Conservation (phyloP, 768 basidiomycete species). For the Trametes villosa region DNA sequence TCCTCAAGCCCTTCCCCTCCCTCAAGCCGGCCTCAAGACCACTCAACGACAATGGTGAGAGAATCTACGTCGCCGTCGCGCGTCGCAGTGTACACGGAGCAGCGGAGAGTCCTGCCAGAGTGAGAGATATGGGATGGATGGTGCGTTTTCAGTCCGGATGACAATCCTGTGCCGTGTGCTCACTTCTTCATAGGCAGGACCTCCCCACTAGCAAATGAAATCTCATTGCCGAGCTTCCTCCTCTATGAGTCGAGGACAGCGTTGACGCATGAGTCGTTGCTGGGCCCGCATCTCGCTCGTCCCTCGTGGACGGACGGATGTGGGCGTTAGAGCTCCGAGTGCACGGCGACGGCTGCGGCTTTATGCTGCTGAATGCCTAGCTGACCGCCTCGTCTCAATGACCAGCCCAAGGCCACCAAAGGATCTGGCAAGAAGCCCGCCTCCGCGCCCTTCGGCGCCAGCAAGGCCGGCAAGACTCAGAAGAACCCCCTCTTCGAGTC, state of each 20-base stretch:
- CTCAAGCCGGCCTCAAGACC: constrained; percentile 24
- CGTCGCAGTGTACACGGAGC: constrained; percentile 24
- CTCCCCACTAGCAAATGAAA: constrained; percentile 12
- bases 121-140: constrained; percentile 33
- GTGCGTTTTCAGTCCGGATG: constrained; percentile 27
- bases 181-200: constrained; percentile 14
- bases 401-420: constrained; percentile 82
- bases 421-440: constrained; percentile 85
- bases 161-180: not conserved
- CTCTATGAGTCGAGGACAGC: constrained; percentile 30
- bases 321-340: constrained; percentile 60
- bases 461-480: constrained; percentile 70
- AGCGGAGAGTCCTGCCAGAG: constrained; percentile 19
- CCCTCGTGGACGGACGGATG: constrained; percentile 26
- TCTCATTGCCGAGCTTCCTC: constrained; percentile 41
- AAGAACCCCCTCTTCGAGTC: constrained; percentile 98
- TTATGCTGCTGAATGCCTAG: constrained; percentile 26
- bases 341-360: constrained; percentile 39
- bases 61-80: not conserved
- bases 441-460: constrained; percentile 79
- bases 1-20: constrained; percentile 17
- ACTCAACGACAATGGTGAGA: constrained; percentile 29
- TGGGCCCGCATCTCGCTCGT: constrained; percentile 41
- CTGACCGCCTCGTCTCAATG: constrained; percentile 77
- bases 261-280: constrained; percentile 46